Evolutionary conservation across 2,329 filamentous ascomycete genomes (phyloP).

Genomic region (Monilinia laxa): DNA sequence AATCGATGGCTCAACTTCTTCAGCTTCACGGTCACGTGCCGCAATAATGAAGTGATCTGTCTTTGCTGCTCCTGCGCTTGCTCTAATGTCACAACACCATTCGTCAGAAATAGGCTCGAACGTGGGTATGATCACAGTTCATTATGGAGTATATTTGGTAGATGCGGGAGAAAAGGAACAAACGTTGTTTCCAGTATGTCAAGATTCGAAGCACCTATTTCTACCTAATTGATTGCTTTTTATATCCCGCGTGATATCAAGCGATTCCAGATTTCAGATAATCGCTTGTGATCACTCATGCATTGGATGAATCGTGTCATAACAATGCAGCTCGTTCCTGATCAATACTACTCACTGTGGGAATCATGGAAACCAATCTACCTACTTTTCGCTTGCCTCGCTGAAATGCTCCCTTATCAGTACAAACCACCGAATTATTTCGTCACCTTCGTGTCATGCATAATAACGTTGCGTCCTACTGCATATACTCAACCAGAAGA

Average conservation of each 20-base stretch:
- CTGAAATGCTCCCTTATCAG: conserved; percentile 22
- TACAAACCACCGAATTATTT: conserved; percentile 19
- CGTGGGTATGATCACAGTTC: neutral
- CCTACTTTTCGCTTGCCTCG: conserved; percentile 21
- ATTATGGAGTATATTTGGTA: neutral
- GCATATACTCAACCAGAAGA: conserved; percentile 50
- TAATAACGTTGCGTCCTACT: conserved; percentile 28
- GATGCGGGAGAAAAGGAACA: neutral
- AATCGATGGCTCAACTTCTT: neutral
- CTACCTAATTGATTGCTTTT: conserved; percentile 4
- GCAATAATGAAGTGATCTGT: too few relatives aligned
- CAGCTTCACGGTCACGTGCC: conserved; percentile 2
- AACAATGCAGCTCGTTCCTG: conserved; percentile 10
- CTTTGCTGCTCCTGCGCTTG: too few relatives aligned
- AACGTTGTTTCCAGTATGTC: conserved; percentile 1
- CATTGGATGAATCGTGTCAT: neutral
- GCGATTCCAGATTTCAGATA: conserved; percentile 1
- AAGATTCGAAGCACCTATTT: conserved; percentile 2
- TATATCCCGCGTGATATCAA: neutral
- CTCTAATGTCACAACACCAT: neutral
- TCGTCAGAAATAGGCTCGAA: neutral
- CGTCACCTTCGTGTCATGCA: conserved; percentile 15
- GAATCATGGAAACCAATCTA: conserved; percentile 23
- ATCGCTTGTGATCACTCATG: neutral
- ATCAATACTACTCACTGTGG: conserved; percentile 22